A percentile compares a stretch with the other conserved stretches of the same genome.
These are phyloP conservation scores for Globisporangium ultimum DNA, from an alignment of 352 stramenopile genomes.

Conservation along the genomic window DNA sequence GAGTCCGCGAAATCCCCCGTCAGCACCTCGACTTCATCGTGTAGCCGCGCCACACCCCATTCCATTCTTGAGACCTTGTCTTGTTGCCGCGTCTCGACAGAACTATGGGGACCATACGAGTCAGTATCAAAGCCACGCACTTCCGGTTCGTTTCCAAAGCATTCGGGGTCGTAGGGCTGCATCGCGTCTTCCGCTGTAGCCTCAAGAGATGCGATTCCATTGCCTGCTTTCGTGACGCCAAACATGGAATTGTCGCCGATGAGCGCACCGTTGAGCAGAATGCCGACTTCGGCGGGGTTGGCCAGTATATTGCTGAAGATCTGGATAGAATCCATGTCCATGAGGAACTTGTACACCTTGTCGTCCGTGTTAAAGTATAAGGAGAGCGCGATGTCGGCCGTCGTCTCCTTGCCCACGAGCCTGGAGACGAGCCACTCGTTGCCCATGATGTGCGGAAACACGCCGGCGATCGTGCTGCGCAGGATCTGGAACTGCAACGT, in stretches of 20 bases:
- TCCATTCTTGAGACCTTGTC: no score
- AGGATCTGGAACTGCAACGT: constrained; percentile 25
- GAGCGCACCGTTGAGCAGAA: constrained; percentile 12
- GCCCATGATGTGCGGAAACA: constrained; percentile 26
- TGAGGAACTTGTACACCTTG: constrained; percentile 17
- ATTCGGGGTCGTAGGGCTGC: not conserved
- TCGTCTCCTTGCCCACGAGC: constrained; percentile 22
- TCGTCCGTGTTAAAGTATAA: constrained; percentile 24
- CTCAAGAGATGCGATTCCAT: not conserved
- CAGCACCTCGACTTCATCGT: no score
- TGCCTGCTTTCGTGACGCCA: not conserved
- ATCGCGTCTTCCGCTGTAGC: not conserved
- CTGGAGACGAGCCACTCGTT: constrained; percentile 20
- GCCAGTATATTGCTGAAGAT: constrained; percentile 16
- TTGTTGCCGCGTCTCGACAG: no score
- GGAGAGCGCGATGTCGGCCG: constrained; percentile 1
- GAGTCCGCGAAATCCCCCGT: no score
- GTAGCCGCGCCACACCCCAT: no score
- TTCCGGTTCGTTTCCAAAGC: no score
- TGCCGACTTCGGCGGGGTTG: constrained; percentile 16
- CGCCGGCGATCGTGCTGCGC: constrained; percentile 19
- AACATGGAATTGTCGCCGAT: constrained; percentile 28
- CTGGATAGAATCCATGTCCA: constrained; percentile 24
- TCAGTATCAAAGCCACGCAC: no score
- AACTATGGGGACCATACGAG: no score